These are phyloP conservation scores for Lonicera japonica DNA, from an alignment of 129 eudicot species.

Conservation along the genomic window DNA sequence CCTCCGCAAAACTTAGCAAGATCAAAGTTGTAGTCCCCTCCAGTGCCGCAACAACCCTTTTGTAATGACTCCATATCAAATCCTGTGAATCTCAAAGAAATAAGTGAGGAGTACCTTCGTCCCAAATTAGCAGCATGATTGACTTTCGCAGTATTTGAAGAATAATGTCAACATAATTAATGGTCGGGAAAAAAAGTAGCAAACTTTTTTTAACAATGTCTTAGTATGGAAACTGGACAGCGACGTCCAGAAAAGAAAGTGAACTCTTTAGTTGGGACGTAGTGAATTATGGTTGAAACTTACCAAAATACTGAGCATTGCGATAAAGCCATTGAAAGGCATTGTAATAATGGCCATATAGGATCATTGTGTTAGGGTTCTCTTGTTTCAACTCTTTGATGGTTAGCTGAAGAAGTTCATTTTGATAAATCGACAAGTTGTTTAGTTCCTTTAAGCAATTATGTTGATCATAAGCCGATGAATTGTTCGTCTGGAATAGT, in stretches of 20 bases:
- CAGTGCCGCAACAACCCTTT: conserved; percentile 27
- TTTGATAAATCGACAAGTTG: not conserved
- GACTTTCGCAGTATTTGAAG: no score
- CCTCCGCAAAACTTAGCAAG: conserved; percentile 11
- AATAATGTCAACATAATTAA: no score
- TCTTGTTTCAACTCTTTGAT: not conserved
- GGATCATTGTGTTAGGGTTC: not conserved
- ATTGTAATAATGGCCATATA: conserved; percentile 18
- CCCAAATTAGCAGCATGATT: no score
- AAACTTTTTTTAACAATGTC: no score
- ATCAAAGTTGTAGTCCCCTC: conserved; percentile 15
- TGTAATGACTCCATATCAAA: not conserved
- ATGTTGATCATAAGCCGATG: conserved; percentile 4
- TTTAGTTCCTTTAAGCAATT: not conserved
- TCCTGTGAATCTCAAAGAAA: conserved; percentile 1
- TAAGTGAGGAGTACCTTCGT: no score
- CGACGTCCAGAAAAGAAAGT: no score
- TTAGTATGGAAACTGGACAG: not conserved
- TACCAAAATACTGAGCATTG: conserved; percentile 7
- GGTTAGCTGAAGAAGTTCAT: not conserved
- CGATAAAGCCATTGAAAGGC: conserved; percentile 7
- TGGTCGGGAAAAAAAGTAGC: no score
- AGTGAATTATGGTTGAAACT: not conserved
- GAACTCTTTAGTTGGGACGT: not conserved
- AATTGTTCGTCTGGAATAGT: not conserved